Conservation (phyloP, 2,329 filamentous ascomycete genomes). For the Metarhizium brunneum region DNA sequence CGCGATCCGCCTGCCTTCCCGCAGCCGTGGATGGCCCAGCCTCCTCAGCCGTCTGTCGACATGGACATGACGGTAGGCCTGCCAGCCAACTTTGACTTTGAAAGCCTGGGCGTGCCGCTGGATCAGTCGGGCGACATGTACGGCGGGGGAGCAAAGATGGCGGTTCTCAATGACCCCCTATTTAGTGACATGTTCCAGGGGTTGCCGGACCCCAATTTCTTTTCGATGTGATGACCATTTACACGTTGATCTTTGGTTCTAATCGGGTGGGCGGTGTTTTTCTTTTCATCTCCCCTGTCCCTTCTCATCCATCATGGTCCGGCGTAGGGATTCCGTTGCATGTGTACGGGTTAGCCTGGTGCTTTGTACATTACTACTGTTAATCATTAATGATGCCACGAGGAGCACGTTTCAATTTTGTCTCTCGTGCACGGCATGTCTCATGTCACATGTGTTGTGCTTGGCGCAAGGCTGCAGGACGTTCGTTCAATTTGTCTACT, state of each 20-base stretch:
- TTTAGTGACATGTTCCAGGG: constrained; percentile 27
- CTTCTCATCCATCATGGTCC: no score
- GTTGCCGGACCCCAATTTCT: constrained; percentile 23
- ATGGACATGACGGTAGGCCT: constrained; percentile 14
- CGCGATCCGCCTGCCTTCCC: constrained; percentile 1
- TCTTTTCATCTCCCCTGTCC: no score
- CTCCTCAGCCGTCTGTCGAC: not conserved
- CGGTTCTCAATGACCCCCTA: constrained; percentile 29
- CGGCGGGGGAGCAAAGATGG: constrained; percentile 24
- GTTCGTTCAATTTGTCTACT: constrained; percentile 4
- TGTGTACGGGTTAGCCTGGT: not conserved
- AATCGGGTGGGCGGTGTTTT: not conserved
- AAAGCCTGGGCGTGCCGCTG: constrained; percentile 17
- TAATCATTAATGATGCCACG: not conserved
- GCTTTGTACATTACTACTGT: not conserved
- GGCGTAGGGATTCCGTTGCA: no score
- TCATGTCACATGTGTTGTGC: not conserved
- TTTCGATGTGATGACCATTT: constrained; percentile 20
- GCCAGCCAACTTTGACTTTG: constrained; percentile 20
- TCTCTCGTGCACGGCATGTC: not conserved
- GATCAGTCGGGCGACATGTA: constrained; percentile 17
- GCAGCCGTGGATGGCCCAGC: constrained; percentile 8
- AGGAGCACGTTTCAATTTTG: not conserved
- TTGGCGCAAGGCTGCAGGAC: not conserved
- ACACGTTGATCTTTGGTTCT: not conserved